Evolutionary conservation across 805 yeast genomes (phyloP).

Genomic region (Wickerhamiella alocasiicola): DNA sequence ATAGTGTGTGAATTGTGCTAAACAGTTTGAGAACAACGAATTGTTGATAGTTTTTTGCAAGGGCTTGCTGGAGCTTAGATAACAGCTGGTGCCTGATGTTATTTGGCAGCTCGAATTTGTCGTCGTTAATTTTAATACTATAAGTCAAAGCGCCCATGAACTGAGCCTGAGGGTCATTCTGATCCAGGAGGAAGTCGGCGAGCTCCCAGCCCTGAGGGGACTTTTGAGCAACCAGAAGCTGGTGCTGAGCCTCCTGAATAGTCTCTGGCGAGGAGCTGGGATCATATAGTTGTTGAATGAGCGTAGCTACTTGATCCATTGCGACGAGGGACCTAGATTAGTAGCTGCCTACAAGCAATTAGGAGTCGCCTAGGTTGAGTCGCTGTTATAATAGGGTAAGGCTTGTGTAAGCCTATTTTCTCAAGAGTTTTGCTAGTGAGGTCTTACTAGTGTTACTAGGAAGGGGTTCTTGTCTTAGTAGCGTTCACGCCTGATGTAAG

Average conservation of each 20-base stretch:
- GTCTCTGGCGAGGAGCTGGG: conserved; percentile 13
- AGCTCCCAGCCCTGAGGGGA: conserved; percentile 43
- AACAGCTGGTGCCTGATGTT: conserved; percentile 16
- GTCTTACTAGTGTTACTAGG: no score
- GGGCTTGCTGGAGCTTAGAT: conserved; percentile 16
- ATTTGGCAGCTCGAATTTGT: conserved; percentile 7
- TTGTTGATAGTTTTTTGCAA: conserved; percentile 13
- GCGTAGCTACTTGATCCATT: conserved; percentile 12
- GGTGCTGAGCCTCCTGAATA: conserved; percentile 32
- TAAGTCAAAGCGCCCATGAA: conserved; percentile 77
- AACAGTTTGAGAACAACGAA: conserved; percentile 49
- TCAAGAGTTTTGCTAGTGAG: no score
- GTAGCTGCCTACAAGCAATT: no score
- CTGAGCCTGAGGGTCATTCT: conserved; percentile 29
- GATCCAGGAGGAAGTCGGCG: conserved; percentile 41
- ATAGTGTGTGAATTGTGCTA: conserved; percentile 41
- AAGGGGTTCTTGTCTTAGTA: no score
- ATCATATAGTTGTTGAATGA: conserved; percentile 16
- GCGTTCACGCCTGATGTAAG: no score
- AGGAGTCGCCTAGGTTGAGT: no score
- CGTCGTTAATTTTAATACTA: conserved; percentile 34
- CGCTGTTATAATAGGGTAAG: no score
- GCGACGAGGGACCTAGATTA: no score
- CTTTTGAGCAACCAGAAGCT: conserved; percentile 47
- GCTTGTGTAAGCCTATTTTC: no score